Percentiles rank a stretch among this genome's conserved stretches.
These are phyloP conservation scores for Dissophora globulifera DNA, from an alignment of 192 early-diverging fungal species.

Conservation along the genomic window DNA sequence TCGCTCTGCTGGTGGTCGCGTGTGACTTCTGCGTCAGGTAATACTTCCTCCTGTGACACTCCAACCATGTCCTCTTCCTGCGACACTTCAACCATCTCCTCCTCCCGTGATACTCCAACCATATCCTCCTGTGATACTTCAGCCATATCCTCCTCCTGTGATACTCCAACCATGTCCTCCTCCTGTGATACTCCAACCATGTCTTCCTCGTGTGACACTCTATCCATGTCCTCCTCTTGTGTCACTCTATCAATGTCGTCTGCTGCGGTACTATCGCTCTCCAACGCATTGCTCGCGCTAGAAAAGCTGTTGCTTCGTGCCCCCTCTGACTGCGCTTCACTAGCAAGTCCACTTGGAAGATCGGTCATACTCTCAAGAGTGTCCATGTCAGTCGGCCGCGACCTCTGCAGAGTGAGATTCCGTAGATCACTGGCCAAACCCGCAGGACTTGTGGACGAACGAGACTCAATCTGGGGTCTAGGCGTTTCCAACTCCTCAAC, in stretches of 20 bases:
- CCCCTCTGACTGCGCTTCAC: not conserved
- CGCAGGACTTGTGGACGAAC: slow-evolving; percentile 44
- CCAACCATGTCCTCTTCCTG: no score
- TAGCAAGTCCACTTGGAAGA: not conserved
- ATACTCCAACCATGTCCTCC: no score
- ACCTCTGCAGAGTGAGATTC: slow-evolving; percentile 28
- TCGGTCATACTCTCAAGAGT: slow-evolving; percentile 10
- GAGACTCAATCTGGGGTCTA: slow-evolving; percentile 36
- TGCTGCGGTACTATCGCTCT: not conserved
- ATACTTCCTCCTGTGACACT: no score
- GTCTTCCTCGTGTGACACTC: not conserved
- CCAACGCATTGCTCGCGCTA: slow-evolving; percentile 2
- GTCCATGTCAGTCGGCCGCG: slow-evolving; percentile 26
- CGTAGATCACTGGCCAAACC: slow-evolving; percentile 49
- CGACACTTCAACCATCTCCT: no score
- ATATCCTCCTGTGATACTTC: no score
- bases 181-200: no score
- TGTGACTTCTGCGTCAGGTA: no score
- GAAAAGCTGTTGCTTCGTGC: slow-evolving; percentile 10
- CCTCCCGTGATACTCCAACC: no score
- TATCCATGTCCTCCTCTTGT: not conserved
- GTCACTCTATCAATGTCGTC: not conserved
- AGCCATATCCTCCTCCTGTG: no score
- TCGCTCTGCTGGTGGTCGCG: no score
- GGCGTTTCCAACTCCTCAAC: slow-evolving; percentile 49